These are phyloP conservation scores for Vitis amurensis DNA, from an alignment of 164 flowering plant species.

Conservation along the genomic window DNA sequence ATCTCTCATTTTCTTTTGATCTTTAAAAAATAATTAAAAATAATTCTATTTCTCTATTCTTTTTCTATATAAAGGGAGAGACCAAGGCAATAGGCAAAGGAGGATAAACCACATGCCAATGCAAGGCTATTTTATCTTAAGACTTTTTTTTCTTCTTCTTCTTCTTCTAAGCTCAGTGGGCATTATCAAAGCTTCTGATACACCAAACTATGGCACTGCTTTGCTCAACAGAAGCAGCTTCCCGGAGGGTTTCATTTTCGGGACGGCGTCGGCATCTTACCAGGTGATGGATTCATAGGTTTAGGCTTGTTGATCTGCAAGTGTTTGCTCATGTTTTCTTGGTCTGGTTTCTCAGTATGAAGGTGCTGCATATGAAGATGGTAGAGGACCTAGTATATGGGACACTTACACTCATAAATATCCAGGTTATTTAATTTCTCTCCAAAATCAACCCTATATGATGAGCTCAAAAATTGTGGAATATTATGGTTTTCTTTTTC, in stretches of 20 bases:
- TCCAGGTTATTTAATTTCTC: conserved; percentile 18
- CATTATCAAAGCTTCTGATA: not conserved
- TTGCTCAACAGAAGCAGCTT: conserved; percentile 16
- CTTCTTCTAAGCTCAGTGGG: not conserved
- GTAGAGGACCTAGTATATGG: conserved; percentile 47
- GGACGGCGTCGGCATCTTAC: conserved; percentile 18
- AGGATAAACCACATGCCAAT: too few species aligned
- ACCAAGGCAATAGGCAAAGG: too few species aligned
- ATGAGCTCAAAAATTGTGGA: too few species aligned
- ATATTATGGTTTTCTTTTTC: too few species aligned
- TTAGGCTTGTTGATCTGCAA: not conserved
- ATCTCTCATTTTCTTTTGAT: too few species aligned
- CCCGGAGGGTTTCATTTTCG: conserved; percentile 20
- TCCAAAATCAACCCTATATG: too few species aligned
- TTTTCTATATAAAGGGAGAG: too few species aligned
- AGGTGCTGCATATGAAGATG: conserved; percentile 31
- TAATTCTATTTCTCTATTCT: too few species aligned
- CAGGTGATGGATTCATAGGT: conserved; percentile 8
- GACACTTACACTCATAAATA: conserved; percentile 27
- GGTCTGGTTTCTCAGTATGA: conserved; percentile 12
- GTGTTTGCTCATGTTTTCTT: not conserved
- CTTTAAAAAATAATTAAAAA: too few species aligned
- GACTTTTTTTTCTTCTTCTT: not conserved
- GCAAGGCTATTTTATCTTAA: not conserved
- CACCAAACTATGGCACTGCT: not conserved